A percentile compares a stretch with the other conserved stretches of the same genome.
Conservation (phyloP, 805 yeast species). For the Teunomyces lycoperdinae region DNA sequence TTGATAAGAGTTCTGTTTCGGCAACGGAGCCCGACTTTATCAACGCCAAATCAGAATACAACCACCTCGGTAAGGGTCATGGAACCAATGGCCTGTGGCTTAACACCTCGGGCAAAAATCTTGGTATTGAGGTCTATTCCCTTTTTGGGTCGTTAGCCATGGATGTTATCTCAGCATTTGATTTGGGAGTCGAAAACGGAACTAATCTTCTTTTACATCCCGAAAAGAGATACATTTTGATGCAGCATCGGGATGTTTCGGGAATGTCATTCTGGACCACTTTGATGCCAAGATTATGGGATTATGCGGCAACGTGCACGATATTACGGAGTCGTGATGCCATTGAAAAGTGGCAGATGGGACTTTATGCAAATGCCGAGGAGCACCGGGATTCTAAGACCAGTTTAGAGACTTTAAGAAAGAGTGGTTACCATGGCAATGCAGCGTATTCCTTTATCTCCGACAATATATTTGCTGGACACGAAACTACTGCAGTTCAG, state of each 20-base stretch:
- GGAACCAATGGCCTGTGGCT: constrained; percentile 29
- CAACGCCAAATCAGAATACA: constrained; percentile 29
- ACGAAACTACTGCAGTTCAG: constrained; percentile 67
- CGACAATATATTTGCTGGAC: constrained; percentile 76
- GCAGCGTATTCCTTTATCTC: constrained; percentile 40
- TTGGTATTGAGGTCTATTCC: constrained; percentile 54
- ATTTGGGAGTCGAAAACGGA: constrained; percentile 51
- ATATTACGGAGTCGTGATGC: constrained; percentile 36
- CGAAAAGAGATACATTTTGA: constrained; percentile 34
- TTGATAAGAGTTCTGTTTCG: constrained; percentile 26
- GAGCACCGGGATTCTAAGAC: constrained; percentile 25
- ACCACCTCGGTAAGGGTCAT: constrained; percentile 36
- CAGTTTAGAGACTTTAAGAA: constrained; percentile 34
- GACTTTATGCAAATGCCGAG: constrained; percentile 34
- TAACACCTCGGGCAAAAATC: constrained; percentile 19
- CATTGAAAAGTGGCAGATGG: constrained; percentile 48
- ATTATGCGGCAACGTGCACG: constrained; percentile 42
- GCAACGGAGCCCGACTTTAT: constrained; percentile 32
- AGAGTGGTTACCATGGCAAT: constrained; percentile 28
- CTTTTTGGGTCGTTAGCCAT: constrained; percentile 71
- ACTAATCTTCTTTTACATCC: constrained; percentile 43
- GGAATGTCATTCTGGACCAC: constrained; percentile 69
- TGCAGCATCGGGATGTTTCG: constrained; percentile 48
- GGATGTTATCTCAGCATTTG: constrained; percentile 64
- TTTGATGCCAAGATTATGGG: constrained; percentile 52